A percentile compares a stretch with the other conserved stretches of the same genome.
Conservation (phyloP, 202 grass and related monocot species). For the Cymbopogon flexuosus region DNA sequence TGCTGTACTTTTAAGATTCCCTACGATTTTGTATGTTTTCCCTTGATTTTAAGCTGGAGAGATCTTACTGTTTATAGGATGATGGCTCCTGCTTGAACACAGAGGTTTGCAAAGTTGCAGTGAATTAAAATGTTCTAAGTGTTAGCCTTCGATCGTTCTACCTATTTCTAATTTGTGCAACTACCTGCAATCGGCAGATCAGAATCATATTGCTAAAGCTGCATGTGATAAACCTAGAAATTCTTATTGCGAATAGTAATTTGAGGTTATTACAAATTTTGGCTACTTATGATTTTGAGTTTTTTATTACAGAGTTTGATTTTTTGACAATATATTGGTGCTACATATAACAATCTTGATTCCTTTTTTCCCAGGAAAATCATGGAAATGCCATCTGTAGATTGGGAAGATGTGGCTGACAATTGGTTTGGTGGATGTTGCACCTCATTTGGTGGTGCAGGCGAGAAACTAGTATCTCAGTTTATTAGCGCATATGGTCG, state of each 20-base stretch:
- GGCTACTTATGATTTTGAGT: neutral
- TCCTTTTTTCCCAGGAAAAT: conserved; percentile 45
- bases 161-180: neutral
- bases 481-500: conserved; percentile 58
- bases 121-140: neutral
- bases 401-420: conserved; percentile 87
- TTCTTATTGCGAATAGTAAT: neutral
- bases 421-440: conserved; percentile 97
- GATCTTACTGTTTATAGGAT: neutral
- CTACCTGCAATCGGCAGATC: neutral
- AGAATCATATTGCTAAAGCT: neutral
- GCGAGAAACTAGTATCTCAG: conserved; percentile 65
- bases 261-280: neutral
- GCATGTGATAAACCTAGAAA: neutral
- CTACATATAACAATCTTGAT: neutral
- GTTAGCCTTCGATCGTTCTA: neutral
- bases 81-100: conserved; percentile 8
- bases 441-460: conserved; percentile 79
- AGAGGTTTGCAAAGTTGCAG: neutral
- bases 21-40: neutral
- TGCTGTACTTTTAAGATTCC: neutral
- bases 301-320: neutral
- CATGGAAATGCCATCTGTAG: conserved; percentile 82
- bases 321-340: neutral
- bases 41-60: conserved; percentile 3